These are phyloP conservation scores for Pestalotiopsis fici DNA, from an alignment of 2,329 filamentous ascomycete genomes.

Conservation along the genomic window DNA sequence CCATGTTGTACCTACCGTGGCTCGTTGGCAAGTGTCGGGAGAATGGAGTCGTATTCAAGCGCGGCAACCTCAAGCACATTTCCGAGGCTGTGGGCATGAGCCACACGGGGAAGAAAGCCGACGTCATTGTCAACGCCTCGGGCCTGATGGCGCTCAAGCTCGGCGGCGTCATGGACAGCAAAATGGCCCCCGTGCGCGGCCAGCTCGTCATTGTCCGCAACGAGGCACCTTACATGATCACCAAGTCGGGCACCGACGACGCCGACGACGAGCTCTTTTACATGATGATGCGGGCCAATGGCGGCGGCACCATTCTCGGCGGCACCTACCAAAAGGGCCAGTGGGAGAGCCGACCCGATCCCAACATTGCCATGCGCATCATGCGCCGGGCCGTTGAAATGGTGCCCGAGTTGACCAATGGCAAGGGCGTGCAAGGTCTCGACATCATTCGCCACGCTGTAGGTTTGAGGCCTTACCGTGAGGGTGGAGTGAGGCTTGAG, in stretches of 20 bases:
- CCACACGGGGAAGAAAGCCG: conserved; percentile 56
- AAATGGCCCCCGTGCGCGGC: conserved; percentile 75
- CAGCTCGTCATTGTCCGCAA: conserved; percentile 86
- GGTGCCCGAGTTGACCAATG: conserved; percentile 63
- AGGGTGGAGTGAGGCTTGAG: conserved; percentile 75
- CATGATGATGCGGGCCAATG: conserved; percentile 77
- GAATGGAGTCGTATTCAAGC: conserved; percentile 68
- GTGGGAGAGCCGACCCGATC: conserved; percentile 80
- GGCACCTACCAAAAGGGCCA: conserved; percentile 79
- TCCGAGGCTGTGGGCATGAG: conserved; percentile 66
- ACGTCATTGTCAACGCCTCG: conserved; percentile 82
- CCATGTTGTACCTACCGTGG: conserved; percentile 83
- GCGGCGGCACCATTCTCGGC: conserved; percentile 85
- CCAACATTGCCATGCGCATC: conserved; percentile 77
- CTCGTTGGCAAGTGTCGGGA: conserved; percentile 78
- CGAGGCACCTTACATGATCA: conserved; percentile 69
- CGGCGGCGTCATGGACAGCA: conserved; percentile 77
- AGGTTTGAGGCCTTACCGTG: conserved; percentile 74
- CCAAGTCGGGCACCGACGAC: conserved; percentile 73
- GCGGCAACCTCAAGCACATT: conserved; percentile 69
- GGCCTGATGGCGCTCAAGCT: conserved; percentile 75
- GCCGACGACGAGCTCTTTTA: conserved; percentile 73
- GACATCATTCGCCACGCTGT: conserved; percentile 81
- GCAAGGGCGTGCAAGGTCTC: conserved; percentile 71
- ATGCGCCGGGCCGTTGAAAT: conserved; percentile 75